A percentile compares a stretch with the other conserved stretches of the same genome.
Conservation (phyloP, 495 filamentous ascomycete species). For the Achaetomiella virescens region DNA sequence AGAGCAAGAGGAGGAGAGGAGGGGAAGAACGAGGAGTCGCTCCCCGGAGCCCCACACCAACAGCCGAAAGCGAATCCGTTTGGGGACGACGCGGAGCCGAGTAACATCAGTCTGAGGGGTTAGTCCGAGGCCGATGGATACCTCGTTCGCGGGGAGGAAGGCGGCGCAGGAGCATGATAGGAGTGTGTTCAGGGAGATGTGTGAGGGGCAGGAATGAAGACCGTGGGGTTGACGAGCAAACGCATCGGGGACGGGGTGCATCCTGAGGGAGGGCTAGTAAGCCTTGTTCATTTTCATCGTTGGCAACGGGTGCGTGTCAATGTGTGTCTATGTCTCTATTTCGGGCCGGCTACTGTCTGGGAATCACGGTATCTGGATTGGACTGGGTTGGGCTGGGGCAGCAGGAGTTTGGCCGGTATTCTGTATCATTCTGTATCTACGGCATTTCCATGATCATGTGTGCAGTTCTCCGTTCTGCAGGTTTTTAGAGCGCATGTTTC, state of each 20-base stretch:
- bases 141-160: constrained; percentile 17
- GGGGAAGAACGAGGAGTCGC: constrained; percentile 31
- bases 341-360: background rate
- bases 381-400: background rate
- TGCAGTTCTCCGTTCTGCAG: too few relatives aligned
- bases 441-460: too few relatives aligned
- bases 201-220: constrained; percentile 17
- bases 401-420: constrained; percentile 5
- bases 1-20: constrained; percentile 21
- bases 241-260: too few relatives aligned
- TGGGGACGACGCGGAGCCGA: constrained; percentile 49
- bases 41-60: constrained; percentile 16
- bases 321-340: background rate
- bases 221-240: too few relatives aligned
- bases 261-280: too few relatives aligned
- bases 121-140: constrained; percentile 50
- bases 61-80: constrained; percentile 44
- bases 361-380: background rate
- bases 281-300: too few relatives aligned
- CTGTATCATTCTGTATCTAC: background rate
- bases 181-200: constrained; percentile 48
- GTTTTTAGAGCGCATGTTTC: too few relatives aligned
- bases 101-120: constrained; percentile 50
- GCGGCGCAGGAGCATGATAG: constrained; percentile 24
- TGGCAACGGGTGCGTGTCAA: background rate